phyloP scores from a whole-genome alignment of 2,329 filamentous ascomycete genomes.

The Botryotinia narcissicola region DNA sequence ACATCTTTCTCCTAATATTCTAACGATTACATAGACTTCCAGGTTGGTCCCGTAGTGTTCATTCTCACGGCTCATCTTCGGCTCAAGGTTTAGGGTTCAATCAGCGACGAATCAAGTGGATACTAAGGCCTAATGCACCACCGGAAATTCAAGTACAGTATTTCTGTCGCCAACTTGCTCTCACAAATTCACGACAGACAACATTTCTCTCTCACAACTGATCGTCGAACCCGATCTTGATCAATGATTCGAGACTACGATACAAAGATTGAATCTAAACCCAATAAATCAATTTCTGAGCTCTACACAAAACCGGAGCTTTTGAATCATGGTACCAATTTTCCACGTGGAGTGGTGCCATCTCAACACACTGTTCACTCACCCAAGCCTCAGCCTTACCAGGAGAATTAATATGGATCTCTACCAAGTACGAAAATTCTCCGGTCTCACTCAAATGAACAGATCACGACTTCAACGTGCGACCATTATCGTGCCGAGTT shows the following conservation, averaged over 20 bases:
- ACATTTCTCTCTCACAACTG: background rate
- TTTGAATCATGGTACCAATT: background rate
- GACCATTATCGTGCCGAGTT: background rate
- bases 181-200: background rate
- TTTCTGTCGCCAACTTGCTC: background rate
- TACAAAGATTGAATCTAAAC: background rate
- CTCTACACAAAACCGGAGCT: background rate
- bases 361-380: background rate
- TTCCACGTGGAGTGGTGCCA: background rate
- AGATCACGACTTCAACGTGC: background rate
- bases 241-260: background rate
- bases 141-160: background rate
- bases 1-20: too few species aligned
- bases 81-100: background rate
- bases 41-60: background rate
- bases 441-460: background rate
- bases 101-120: background rate
- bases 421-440: background rate
- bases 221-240: background rate
- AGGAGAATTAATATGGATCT: background rate
- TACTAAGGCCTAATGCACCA: background rate
- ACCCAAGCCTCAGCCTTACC: background rate
- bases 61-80: background rate
- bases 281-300: background rate
- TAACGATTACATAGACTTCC: background rate